phyloP scores from a whole-genome alignment of 73 alveolate genomes.

The Paramecium sonneborni region DNA sequence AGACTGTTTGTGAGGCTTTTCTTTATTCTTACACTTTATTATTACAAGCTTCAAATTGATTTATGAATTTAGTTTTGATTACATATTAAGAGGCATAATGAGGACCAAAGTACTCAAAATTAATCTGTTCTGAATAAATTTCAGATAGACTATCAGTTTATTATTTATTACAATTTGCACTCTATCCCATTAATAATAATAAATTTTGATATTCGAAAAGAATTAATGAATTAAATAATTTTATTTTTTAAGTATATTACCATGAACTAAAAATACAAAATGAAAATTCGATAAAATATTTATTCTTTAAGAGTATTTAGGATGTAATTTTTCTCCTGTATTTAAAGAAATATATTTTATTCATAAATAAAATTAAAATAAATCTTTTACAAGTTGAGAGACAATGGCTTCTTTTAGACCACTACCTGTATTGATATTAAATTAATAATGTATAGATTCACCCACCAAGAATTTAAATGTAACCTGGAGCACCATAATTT shows the following conservation, averaged over 20 bases:
- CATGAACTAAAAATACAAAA: background rate
- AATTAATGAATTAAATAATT: background rate
- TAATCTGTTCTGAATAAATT: too few relatives aligned
- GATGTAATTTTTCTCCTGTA: background rate
- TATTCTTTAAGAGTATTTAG: background rate
- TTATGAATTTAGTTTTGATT: background rate
- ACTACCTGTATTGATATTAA: background rate
- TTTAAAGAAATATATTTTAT: background rate
- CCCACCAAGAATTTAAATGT: background rate
- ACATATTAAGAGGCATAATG: background rate
- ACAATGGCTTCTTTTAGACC: slow-evolving; percentile 30
- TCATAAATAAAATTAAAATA: background rate
- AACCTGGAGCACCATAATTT: slow-evolving; percentile 19
- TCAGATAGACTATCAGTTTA: background rate
- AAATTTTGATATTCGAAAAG: background rate
- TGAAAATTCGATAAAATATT: background rate
- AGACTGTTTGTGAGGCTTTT: background rate
- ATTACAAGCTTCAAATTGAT: background rate
- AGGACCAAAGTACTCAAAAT: too few relatives aligned
- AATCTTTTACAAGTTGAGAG: background rate
- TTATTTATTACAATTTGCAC: background rate
- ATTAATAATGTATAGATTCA: background rate
- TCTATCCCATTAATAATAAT: background rate
- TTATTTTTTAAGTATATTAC: too few relatives aligned
- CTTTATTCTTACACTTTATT: background rate